phyloP scores from a whole-genome alignment of 2,329 filamentous ascomycete genomes.

The Colletotrichum agaves region DNA sequence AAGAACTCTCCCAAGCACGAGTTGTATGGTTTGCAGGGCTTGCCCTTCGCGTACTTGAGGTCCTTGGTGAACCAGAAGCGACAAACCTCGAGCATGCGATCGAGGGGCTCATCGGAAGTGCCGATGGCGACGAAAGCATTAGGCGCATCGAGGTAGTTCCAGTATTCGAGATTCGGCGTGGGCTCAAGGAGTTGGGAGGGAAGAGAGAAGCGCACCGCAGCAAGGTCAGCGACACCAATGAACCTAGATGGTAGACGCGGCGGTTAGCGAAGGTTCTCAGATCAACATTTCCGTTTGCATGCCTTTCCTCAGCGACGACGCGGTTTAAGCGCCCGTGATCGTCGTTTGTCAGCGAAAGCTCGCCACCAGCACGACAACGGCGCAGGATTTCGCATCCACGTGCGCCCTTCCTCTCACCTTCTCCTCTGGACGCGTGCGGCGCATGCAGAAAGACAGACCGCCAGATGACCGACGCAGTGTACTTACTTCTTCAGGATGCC shows the following conservation, averaged over 20 bases:
- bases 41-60: slow-evolving; percentile 97
- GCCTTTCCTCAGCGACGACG: neutral
- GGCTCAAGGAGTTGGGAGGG: slow-evolving; percentile 96
- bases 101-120: slow-evolving; percentile 89
- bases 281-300: neutral
- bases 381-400: neutral
- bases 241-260: slow-evolving; percentile 68
- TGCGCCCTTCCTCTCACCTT: neutral
- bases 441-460: slow-evolving; percentile 2
- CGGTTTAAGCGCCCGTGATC: neutral
- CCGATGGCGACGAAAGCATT: slow-evolving; percentile 88
- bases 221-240: slow-evolving; percentile 95
- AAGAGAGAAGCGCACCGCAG: slow-evolving; percentile 93
- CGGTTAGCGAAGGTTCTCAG: slow-evolving; percentile 13
- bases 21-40: slow-evolving; percentile 99
- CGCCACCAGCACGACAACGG: neutral
- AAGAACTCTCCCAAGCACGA: slow-evolving; percentile 98
- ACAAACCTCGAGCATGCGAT: slow-evolving; percentile 93
- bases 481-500: slow-evolving; percentile 87
- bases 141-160: slow-evolving; percentile 96
- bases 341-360: neutral
- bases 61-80: slow-evolving; percentile 99
- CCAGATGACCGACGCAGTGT: slow-evolving; percentile 8
- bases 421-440: neutral
- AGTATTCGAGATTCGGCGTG: slow-evolving; percentile 97